These are phyloP conservation scores for Dispira parvispora DNA, from an alignment of 192 early-diverging fungal species.

Conservation along the genomic window DNA sequence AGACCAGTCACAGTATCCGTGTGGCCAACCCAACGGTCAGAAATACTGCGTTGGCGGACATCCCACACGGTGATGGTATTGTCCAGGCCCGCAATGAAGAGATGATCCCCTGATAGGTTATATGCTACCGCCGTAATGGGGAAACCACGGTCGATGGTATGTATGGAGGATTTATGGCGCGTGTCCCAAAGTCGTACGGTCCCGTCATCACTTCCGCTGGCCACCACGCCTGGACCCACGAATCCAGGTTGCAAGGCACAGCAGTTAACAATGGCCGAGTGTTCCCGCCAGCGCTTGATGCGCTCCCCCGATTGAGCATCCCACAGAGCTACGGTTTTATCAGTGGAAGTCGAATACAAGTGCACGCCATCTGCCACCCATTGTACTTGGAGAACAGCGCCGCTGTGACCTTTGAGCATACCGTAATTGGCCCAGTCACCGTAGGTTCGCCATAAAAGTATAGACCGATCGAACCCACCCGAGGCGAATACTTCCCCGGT, in stretches of 20 bases:
- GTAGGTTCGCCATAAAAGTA: conserved; percentile 87
- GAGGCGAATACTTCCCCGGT: conserved; percentile 71
- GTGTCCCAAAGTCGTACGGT: conserved; percentile 57
- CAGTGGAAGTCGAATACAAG: conserved; percentile 69
- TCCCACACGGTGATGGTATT: conserved; percentile 85
- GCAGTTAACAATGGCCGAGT: conserved; percentile 69
- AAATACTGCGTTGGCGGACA: conserved; percentile 48
- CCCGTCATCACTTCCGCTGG: conserved; percentile 75
- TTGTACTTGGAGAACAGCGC: conserved; percentile 69
- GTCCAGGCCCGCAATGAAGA: conserved; percentile 81
- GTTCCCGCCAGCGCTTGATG: conserved; percentile 62
- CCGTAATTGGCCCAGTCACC: conserved; percentile 84
- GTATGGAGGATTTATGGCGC: conserved; percentile 40
- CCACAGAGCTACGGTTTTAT: conserved; percentile 64
- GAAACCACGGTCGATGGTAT: conserved; percentile 35
- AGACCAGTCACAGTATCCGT: conserved; percentile 81
- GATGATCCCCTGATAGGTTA: conserved; percentile 50
- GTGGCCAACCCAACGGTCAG: conserved; percentile 63
- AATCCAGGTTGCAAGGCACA: conserved; percentile 42
- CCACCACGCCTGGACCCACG: conserved; percentile 56
- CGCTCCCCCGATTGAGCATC: conserved; percentile 71
- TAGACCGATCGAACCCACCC: conserved; percentile 60
- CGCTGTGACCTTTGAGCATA: conserved; percentile 70
- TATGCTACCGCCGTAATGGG: conserved; percentile 69
- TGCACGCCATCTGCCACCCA: conserved; percentile 75